Evolutionary conservation across 345 rosid genomes (phyloP), one percentile per base, ranked within the genome.

Genomic region (Acer negundo): DNA sequence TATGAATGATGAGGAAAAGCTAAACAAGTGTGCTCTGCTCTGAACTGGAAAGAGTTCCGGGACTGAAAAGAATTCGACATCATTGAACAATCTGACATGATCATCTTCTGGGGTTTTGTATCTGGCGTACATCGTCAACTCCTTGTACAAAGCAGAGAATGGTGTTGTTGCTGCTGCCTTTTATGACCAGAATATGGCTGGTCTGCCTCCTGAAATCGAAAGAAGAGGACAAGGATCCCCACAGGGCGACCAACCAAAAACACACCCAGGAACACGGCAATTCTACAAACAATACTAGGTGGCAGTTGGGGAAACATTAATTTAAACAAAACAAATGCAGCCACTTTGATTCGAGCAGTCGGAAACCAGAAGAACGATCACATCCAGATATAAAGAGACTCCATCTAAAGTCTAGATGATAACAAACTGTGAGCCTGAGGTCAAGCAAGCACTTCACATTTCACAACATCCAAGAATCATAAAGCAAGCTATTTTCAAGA

Each of bases 31-130:
- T 35, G 6, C 75, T 5, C 63, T 38, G 81, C 76, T 87, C 86
- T 83, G 87, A 85, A 70, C 83, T 79, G 61, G 93, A 86, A 53
- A 92, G 85, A 64, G 88, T 86, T 80, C 90, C 86, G 0, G 97
- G 92, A 78, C 93, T 90, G n/a, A 84, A 83, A 74, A 89, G 84
- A 85, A 69, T 68, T 81, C 11, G 75, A 62, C 2, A 62, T n/a
- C 53, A 67, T 26, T 20, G 20, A 10, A 62, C 65, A 68, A 44
- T 81, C 82, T 2, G 75, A 75, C 15, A n/a, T 4, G 38, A 35
- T 11, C 68, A 23, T 11, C 71, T 63, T 68, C 31, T 71, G 73
- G 38, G 38, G 24, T 28, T 80, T 77, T 9, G 55, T 26, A 26
- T 74, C 80, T 3, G 26, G 46, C 9, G 78, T 49, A 44, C 80